Percentiles rank a stretch among this genome's conserved stretches.
phyloP scores from a whole-genome alignment of 129 eudicot species.

The Cynara cardunculus region DNA sequence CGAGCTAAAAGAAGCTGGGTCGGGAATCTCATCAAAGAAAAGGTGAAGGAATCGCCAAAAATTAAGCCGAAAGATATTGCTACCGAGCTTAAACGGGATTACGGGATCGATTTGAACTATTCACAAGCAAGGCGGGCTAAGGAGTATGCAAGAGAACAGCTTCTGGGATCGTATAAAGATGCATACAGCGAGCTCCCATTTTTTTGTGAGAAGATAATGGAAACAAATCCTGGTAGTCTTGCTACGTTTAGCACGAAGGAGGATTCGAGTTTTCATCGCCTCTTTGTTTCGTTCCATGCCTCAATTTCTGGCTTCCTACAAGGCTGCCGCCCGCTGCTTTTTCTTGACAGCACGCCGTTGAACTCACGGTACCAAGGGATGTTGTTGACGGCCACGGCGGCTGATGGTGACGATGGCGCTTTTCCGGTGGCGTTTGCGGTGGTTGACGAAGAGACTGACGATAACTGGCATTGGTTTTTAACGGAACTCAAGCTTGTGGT shows the following conservation, averaged over 20 bases:
- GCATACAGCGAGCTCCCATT: conserved; percentile 46
- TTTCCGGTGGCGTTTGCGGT: conserved; percentile 66
- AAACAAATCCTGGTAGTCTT: conserved; percentile 52
- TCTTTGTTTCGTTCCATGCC: conserved; percentile 53
- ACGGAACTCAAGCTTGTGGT: conserved; percentile 39
- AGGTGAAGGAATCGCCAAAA: conserved; percentile 45
- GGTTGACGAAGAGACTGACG: conserved; percentile 50
- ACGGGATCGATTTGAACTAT: conserved; percentile 50
- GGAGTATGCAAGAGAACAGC: conserved; percentile 45
- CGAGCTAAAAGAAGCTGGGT: conserved; percentile 52
- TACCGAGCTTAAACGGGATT: conserved; percentile 43
- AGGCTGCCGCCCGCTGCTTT: conserved; percentile 61
- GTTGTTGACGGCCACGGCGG: conserved; percentile 56
- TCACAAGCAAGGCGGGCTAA: conserved; percentile 52
- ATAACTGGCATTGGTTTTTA: conserved; percentile 65
- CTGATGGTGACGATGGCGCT: conserved; percentile 53
- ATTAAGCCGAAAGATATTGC: conserved; percentile 55
- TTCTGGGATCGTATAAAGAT: conserved; percentile 50
- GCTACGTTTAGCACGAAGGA: conserved; percentile 58
- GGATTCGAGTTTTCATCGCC: conserved; percentile 56
- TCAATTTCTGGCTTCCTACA: conserved; percentile 48
- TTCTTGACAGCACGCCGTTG: conserved; percentile 45
- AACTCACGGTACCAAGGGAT: conserved; percentile 59
- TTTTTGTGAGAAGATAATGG: conserved; percentile 53
- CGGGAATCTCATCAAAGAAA: conserved; percentile 49